Percentiles rank a stretch among this genome's conserved stretches.
These are phyloP conservation scores for Monosporozyma solicola DNA, from an alignment of 805 yeast genomes.

Conservation along the genomic window DNA sequence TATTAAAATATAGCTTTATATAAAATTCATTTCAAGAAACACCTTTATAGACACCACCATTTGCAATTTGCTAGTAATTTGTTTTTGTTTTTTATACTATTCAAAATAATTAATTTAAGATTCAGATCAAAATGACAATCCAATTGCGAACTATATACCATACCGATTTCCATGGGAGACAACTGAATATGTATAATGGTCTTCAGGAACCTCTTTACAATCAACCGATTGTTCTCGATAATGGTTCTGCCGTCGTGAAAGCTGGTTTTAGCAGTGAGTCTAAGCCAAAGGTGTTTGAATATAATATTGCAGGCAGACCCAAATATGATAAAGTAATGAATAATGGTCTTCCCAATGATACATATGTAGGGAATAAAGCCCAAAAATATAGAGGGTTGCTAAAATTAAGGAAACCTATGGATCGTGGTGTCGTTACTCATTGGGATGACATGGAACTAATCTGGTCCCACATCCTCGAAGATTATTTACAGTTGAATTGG, in stretches of 20 bases:
- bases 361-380: constrained; percentile 69
- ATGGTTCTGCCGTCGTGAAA: constrained; percentile 77
- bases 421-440: constrained; percentile 67
- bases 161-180: neutral
- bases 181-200: neutral
- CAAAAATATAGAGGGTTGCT: constrained; percentile 73
- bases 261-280: constrained; percentile 94
- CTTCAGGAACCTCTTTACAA: constrained; percentile 33
- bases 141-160: neutral
- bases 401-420: constrained; percentile 59
- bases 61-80: no score
- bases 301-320: constrained; percentile 69
- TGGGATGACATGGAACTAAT: constrained; percentile 83
- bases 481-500: constrained; percentile 44
- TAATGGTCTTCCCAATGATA: constrained; percentile 46
- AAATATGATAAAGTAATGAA: constrained; percentile 80
- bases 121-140: neutral
- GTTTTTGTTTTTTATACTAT: no score
- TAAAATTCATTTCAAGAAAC: neutral
- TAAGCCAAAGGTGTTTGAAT: constrained; percentile 55
- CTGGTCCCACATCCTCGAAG: constrained; percentile 62
- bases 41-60: neutral
- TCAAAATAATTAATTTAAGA: neutral
- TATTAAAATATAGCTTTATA: neutral
- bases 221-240: constrained; percentile 72